Conservation (phyloP, 371 early-diverging fungal species). For the Cokeromyces recurvatus region DNA sequence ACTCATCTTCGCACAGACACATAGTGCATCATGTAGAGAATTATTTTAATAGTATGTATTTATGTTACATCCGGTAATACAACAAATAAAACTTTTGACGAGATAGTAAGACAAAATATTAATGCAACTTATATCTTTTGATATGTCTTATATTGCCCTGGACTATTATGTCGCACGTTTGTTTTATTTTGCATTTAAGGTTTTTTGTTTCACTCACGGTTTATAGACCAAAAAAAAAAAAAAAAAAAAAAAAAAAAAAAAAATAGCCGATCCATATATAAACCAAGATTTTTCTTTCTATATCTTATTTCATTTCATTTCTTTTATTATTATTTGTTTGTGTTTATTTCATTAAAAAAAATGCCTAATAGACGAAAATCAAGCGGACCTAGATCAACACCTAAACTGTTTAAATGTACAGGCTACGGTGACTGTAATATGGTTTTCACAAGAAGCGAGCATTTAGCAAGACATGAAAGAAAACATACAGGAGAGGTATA, state of each 20-base stretch:
- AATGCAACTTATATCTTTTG: constrained; percentile 76
- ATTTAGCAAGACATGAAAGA: constrained; percentile 48
- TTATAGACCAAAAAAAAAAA: neutral
- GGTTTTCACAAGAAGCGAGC: constrained; percentile 52
- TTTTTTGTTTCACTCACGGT: constrained; percentile 12
- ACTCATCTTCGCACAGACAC: too few relatives aligned
- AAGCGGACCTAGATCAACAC: constrained; percentile 8
- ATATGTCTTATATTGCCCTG: constrained; percentile 46
- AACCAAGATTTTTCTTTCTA: neutral
- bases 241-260: neutral
- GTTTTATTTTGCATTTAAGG: constrained; percentile 5
- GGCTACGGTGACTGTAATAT: constrained; percentile 49
- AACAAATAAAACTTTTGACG: too few relatives aligned
- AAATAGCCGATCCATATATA: constrained; percentile 2
- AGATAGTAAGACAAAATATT: too few relatives aligned
- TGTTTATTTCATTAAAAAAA: neutral
- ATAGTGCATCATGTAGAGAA: too few relatives aligned
- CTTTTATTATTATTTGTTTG: neutral
- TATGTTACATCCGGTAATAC: too few relatives aligned
- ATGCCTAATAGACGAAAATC: constrained; percentile 19
- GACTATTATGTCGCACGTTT: neutral
- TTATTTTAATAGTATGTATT: too few relatives aligned
- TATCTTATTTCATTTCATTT: neutral
- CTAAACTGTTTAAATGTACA: constrained; percentile 44
- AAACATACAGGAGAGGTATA: constrained; percentile 60